phyloP scores from a whole-genome alignment of 2,329 filamentous ascomycete genomes.

The Ceratocystis cacaofunesta region DNA sequence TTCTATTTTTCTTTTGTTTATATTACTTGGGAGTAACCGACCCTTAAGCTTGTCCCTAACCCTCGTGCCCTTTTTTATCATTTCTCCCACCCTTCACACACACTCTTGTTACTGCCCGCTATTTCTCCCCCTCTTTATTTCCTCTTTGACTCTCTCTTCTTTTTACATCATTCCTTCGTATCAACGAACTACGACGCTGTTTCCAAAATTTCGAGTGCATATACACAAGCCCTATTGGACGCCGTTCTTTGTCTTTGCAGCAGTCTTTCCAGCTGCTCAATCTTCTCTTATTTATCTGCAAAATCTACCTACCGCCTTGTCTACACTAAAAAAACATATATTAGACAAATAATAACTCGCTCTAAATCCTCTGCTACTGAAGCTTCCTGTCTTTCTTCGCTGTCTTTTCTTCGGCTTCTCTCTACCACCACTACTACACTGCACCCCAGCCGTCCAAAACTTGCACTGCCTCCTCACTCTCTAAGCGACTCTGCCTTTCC shows the following conservation, averaged over 20 bases:
- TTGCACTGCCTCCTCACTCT: neutral
- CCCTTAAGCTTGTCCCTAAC: neutral
- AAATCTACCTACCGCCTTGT: neutral
- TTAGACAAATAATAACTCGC: neutral
- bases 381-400: neutral
- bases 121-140: slow-evolving; percentile 7
- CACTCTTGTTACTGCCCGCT: neutral
- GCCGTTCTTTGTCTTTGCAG: neutral
- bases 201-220: neutral
- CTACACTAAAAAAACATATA: neutral
- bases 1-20: neutral
- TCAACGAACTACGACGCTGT: neutral
- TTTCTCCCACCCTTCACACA: neutral
- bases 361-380: neutral
- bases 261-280: neutral
- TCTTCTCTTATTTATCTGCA: neutral
- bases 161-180: neutral
- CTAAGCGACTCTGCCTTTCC: neutral
- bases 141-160: neutral
- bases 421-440: neutral
- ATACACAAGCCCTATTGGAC: neutral
- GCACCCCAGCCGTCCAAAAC: neutral
- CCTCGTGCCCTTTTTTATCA: neutral
- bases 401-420: neutral
- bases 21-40: neutral